Conservation (phyloP, 371 early-diverging fungal species). For the Amoeboaphelidium occidentale region DNA sequence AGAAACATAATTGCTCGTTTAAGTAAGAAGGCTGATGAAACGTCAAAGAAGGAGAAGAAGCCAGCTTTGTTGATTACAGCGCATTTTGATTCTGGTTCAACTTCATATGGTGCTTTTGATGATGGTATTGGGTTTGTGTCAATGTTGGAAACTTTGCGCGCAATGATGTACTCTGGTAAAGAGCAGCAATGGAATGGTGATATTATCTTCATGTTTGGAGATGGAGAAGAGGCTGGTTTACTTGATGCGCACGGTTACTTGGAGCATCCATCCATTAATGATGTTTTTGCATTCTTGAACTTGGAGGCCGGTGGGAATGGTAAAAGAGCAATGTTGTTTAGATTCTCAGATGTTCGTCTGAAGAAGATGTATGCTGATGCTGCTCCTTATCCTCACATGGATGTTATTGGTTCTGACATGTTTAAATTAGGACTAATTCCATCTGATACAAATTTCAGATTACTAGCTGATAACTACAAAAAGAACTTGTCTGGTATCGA, state of each 20-base stretch:
- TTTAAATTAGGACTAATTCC: slow-evolving; percentile 26
- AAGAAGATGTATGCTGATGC: slow-evolving; percentile 14
- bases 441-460: neutral
- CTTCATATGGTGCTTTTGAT: slow-evolving; percentile 58
- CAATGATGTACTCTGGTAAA: slow-evolving; percentile 30
- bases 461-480: neutral
- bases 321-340: slow-evolving; percentile 31
- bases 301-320: slow-evolving; percentile 41
- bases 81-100: slow-evolving; percentile 43
- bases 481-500: neutral
- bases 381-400: slow-evolving; percentile 20
- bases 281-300: slow-evolving; percentile 50
- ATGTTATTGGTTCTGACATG: slow-evolving; percentile 38
- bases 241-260: slow-evolving; percentile 42
- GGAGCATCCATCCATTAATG: slow-evolving; percentile 43
- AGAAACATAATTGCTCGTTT: neutral
- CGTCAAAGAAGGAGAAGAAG: neutral
- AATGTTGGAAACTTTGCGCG: slow-evolving; percentile 25
- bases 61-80: slow-evolving; percentile 23
- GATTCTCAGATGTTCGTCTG: slow-evolving; percentile 27
- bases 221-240: slow-evolving; percentile 57
- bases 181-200: slow-evolving; percentile 24
- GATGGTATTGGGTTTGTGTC: slow-evolving; percentile 49
- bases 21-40: neutral
- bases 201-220: slow-evolving; percentile 58